phyloP scores from a whole-genome alignment of 75 land plant genomes.

The Sequoiadendron giganteum region DNA sequence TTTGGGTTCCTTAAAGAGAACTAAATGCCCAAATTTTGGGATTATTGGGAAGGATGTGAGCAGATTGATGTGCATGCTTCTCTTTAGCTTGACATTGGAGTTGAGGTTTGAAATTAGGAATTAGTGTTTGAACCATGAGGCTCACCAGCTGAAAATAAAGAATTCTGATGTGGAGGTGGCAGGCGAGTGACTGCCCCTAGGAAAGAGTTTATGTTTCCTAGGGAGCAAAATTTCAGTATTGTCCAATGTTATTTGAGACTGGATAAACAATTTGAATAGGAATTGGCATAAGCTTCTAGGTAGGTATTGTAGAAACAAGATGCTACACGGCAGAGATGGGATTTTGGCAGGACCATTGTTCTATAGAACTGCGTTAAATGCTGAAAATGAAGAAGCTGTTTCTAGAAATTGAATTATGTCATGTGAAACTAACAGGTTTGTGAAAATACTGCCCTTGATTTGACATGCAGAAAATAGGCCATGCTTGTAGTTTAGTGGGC shows the following conservation, averaged over 20 bases:
- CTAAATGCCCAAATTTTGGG: background rate
- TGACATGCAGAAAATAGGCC: constrained; percentile 8
- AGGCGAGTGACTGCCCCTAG: background rate
- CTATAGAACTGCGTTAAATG: background rate
- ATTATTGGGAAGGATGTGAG: background rate
- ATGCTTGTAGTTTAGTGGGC: constrained; percentile 14
- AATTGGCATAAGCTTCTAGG: background rate
- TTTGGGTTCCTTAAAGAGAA: background rate
- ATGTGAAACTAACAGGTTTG: constrained; percentile 5
- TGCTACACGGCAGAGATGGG: constrained; percentile 5
- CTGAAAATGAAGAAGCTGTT: constrained; percentile 6
- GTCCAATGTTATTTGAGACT: background rate
- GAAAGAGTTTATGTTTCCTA: background rate
- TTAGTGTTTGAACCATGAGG: background rate
- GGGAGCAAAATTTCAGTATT: background rate
- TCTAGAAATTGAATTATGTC: constrained; percentile 9
- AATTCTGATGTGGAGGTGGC: background rate
- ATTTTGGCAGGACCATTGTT: background rate
- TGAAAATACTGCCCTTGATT: constrained; percentile 5
- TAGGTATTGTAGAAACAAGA: background rate
- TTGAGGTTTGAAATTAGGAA: background rate
- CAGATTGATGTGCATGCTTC: background rate
- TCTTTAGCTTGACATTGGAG: background rate
- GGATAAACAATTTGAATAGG: background rate
- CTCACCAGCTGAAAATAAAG: background rate